Percentiles rank a stretch among this genome's conserved stretches.
Evolutionary conservation across 441 rosid species (phyloP).

Genomic region (Jatropha podagrica): DNA sequence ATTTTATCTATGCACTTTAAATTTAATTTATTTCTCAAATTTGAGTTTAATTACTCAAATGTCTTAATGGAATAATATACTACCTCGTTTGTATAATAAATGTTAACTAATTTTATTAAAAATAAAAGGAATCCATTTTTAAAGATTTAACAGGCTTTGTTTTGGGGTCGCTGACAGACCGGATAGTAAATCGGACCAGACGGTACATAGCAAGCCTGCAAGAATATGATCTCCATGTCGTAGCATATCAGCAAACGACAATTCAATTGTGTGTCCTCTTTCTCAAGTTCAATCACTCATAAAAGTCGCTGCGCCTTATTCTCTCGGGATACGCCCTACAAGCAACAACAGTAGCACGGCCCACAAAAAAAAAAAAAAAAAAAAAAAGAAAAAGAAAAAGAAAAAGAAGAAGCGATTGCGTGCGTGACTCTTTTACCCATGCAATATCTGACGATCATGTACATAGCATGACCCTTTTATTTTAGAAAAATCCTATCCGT

Average conservation of each 20-base stretch:
- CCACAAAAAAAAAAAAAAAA: not conserved
- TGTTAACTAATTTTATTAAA: too few relatives aligned
- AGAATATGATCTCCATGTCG: not conserved
- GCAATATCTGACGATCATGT: conserved; percentile 35
- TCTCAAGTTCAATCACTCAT: not conserved
- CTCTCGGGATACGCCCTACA: conserved; percentile 4
- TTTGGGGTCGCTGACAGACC: not conserved
- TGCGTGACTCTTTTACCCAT: conserved; percentile 8
- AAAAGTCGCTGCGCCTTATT: conserved; percentile 7
- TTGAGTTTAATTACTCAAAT: too few relatives aligned
- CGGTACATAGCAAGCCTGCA: not conserved
- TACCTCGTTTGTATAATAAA: too few relatives aligned
- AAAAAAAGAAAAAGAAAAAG: not conserved
- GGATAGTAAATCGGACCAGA: not conserved
- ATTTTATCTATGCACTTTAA: too few relatives aligned
- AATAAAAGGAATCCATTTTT: too few relatives aligned
- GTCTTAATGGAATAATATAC: too few relatives aligned
- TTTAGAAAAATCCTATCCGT: not conserved
- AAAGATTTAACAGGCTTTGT: too few relatives aligned
- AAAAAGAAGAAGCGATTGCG: not conserved
- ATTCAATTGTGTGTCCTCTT: not conserved
- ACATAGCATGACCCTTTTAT: conserved; percentile 37
- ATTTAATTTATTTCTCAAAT: too few relatives aligned
- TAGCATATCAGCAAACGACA: conserved; percentile 3
- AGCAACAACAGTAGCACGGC: too few relatives aligned